Base-by-base conservation (phyloP, 208 protist genomes). In the Tritrichomonas foetus region DNA sequence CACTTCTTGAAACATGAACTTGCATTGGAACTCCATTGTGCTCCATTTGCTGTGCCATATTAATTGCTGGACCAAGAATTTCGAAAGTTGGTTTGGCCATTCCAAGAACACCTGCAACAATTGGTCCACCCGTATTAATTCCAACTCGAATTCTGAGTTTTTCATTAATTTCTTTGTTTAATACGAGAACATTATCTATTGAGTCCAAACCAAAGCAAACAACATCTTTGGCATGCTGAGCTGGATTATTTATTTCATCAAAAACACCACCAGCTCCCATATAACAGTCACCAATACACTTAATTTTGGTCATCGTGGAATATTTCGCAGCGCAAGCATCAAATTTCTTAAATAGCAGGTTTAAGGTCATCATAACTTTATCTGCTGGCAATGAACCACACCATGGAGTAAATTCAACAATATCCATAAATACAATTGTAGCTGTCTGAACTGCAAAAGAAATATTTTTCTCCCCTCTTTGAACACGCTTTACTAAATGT, bases 31-130 rank as follows among this genome's bases (percentile, higher is more conserved):
- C 74, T 33, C 74, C 74, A 33, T 49, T 3, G 44, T 84, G 74
- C 44, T 84, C 74, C 74, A 84, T 84, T 30, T 84, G 74, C n/a
- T 84, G 74, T 13, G 74, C 74, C 74, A 84, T 84, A 25, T 84
- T 84, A 30, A 84, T 84, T 33, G 74, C 36, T 84, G 74, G 74
- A 2, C 74, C 74, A 33, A 84, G 44, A n/a, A 84, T 84, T 53
- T 84, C 74, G 74, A 84, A 84, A 53, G 74, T 84, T 84, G 74
- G 74, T 53, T 53, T 84, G 36, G 16, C 74, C 22, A 27, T n/a
- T 11, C 74, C 74, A n/a, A 84, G 8, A 53, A 84, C 74, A 53
- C 74, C 74, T 33, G 74, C 74, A 53, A 84, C 44, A 20, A 84
- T 30, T 39, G 74, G 74, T 33, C 74, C 74, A 33, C 74, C 74